Conservation (phyloP, 345 rosid genomes). For the Ricinus communis region DNA sequence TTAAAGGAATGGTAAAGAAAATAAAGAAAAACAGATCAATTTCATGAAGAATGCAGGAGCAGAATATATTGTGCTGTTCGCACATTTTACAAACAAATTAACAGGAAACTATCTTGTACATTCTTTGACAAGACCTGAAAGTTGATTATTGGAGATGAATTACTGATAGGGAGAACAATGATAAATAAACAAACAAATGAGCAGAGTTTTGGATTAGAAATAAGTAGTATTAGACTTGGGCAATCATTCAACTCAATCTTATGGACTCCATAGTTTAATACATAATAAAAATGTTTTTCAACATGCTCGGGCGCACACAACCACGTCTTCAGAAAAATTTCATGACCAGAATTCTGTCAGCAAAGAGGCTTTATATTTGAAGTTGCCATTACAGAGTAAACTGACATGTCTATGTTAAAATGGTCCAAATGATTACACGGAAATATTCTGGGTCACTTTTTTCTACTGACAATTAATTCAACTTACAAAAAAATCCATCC, state of each 20-base stretch:
- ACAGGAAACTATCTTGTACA: too few relatives aligned
- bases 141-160: background rate
- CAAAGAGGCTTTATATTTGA: background rate
- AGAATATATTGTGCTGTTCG: background rate
- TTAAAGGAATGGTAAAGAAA: background rate
- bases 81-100: background rate
- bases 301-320: background rate
- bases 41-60: background rate
- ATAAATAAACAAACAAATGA: background rate
- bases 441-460: background rate
- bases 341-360: background rate
- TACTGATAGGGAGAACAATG: background rate
- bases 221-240: background rate
- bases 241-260: background rate
- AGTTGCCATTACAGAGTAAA: background rate
- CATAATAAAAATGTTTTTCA: background rate
- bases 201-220: background rate
- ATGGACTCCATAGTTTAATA: background rate
- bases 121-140: too few relatives aligned
- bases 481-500: background rate
- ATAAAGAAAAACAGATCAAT: background rate
- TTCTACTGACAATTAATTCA: background rate
- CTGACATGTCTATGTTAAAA: background rate
- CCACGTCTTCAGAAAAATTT: background rate
- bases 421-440: conserved; percentile 1